Evolutionary conservation across 2,329 filamentous ascomycete genomes (phyloP).

Genomic region (Hypoxylon sp.): DNA sequence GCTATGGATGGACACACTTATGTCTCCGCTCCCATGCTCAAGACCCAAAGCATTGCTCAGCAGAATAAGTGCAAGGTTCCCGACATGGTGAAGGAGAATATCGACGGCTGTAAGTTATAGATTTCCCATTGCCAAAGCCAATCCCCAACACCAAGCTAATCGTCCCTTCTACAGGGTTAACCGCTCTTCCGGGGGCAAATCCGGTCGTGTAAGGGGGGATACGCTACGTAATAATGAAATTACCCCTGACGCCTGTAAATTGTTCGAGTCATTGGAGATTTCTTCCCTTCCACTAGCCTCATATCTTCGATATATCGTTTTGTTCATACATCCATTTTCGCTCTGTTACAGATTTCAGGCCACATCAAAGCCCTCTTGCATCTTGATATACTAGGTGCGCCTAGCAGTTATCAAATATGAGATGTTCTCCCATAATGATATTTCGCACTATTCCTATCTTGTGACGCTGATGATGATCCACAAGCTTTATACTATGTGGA

Average conservation of each 20-base stretch:
- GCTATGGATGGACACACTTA: conserved; percentile 57
- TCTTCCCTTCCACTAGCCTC: neutral
- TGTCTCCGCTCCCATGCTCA: conserved; percentile 51
- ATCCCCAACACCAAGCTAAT: conserved; percentile 17
- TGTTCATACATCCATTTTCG: neutral
- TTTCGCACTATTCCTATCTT: neutral
- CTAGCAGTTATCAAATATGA: neutral
- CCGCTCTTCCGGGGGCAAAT: conserved; percentile 44
- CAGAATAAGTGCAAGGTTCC: conserved; percentile 52
- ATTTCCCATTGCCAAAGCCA: neutral
- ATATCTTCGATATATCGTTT: neutral
- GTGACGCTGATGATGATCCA: neutral
- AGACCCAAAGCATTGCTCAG: conserved; percentile 46
- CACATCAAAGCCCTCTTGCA: neutral
- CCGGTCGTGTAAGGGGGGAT: conserved; percentile 30
- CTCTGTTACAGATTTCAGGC: neutral
- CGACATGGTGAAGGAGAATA: conserved; percentile 49
- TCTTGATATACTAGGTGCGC: neutral
- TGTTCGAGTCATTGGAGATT: neutral
- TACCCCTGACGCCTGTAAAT: neutral
- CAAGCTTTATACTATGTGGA: neutral
- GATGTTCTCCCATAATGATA: neutral
- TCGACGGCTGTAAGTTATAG: conserved; percentile 50
- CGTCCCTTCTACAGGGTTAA: conserved; percentile 41
- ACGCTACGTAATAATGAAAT: neutral